phyloP scores from a whole-genome alignment of 306 rosid species.

The Lablab purpureus region DNA sequence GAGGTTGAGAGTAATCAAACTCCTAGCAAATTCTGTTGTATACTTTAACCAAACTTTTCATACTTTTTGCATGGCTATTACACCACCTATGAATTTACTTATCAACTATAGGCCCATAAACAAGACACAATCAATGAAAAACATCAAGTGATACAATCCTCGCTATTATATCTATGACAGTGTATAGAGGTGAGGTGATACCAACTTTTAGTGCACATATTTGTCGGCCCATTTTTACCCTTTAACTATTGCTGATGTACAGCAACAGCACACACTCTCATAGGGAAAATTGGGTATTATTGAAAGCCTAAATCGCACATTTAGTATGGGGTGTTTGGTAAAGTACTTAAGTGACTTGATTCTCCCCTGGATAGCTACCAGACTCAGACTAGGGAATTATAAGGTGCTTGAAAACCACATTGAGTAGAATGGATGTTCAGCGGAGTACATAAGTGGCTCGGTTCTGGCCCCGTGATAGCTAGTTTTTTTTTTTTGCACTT shows the following conservation, averaged over 20 bases:
- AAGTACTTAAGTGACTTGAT: neutral
- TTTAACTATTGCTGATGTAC: neutral
- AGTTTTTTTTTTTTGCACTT: too few relatives aligned
- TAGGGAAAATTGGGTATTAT: neutral
- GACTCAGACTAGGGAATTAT: neutral
- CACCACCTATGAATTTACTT: constrained; percentile 28
- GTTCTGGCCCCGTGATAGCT: neutral
- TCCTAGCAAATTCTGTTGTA: neutral
- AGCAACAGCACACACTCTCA: neutral
- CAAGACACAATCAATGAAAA: neutral
- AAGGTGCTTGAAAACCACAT: neutral
- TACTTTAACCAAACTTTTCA: neutral
- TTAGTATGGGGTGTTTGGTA: neutral
- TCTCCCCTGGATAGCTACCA: neutral
- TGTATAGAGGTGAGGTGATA: neutral
- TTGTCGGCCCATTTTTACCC: neutral
- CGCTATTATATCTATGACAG: constrained; percentile 1
- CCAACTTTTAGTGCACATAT: neutral
- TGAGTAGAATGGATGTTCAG: neutral
- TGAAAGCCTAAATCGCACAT: neutral
- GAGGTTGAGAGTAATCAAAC: constrained; percentile 5
- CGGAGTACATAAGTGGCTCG: neutral
- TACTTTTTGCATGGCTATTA: constrained; percentile 4
- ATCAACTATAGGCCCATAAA: neutral
- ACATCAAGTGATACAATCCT: constrained; percentile 2